Evolutionary conservation across 305 asterid species (phyloP).

Genomic region (Euphrasia arctica): DNA sequence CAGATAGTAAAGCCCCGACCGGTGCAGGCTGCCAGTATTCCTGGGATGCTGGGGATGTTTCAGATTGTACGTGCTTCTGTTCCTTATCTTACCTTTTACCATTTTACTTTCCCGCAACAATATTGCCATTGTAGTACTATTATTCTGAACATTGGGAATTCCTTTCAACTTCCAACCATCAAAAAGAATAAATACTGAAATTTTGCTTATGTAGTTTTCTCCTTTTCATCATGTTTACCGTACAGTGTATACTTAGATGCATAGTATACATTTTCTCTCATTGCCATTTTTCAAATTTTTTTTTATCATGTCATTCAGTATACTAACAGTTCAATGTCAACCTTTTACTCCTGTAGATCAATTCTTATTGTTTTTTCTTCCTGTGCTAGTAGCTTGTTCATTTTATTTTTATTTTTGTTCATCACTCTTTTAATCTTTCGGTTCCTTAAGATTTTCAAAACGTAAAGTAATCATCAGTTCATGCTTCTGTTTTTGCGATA

Average conservation of each 20-base stretch:
- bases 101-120: background rate
- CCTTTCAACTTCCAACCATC: conserved; percentile 2
- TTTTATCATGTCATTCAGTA: background rate
- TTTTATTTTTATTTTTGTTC: background rate
- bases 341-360: background rate
- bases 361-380: no score
- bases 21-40: conserved; percentile 97
- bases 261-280: background rate
- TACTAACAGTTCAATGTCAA: conserved; percentile 4
- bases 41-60: conserved; percentile 99
- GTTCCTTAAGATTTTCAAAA: conserved; percentile 3
- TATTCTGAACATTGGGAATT: background rate
- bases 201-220: conserved; percentile 17
- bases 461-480: conserved; percentile 5
- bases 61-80: conserved; percentile 62
- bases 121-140: conserved; percentile 9
- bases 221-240: conserved; percentile 11
- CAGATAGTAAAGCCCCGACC: conserved; percentile 96
- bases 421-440: background rate
- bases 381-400: background rate
- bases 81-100: conserved; percentile 9
- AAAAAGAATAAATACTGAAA: conserved; percentile 3
- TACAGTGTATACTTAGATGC: conserved; percentile 3
- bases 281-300: background rate
- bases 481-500: conserved; percentile 12